phyloP scores from a whole-genome alignment of 768 basidiomycete genomes.

The Kwoniella dendrophila region DNA sequence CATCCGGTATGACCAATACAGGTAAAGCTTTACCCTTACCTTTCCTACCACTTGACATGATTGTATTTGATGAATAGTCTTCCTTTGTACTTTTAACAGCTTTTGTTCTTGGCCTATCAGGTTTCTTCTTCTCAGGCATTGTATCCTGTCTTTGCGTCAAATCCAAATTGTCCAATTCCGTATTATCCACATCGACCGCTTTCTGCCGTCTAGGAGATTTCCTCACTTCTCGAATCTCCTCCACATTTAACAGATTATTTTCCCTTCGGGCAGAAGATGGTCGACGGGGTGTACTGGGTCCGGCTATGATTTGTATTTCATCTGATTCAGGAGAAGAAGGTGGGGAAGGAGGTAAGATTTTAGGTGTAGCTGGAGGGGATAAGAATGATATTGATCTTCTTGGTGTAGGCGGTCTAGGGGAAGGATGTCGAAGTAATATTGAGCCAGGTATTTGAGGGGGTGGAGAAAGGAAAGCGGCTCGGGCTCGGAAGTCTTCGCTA shows the following conservation, averaged over 20 bases:
- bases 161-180: constrained; percentile 3
- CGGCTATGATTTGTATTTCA: background rate
- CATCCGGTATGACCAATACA: constrained; percentile 1
- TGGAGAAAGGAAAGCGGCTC: constrained; percentile 10
- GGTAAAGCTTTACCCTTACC: background rate
- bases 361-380: constrained; percentile 3
- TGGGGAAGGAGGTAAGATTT: constrained; percentile 9
- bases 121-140: background rate
- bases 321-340: constrained; percentile 13
- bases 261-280: background rate
- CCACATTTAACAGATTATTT: background rate
- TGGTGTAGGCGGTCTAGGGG: constrained; percentile 4
- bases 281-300: constrained; percentile 1
- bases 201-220: constrained; percentile 15
- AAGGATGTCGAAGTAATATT: constrained; percentile 13
- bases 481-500: background rate
- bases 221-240: constrained; percentile 3
- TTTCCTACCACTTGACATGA: background rate
- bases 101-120: background rate
- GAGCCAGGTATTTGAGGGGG: constrained; percentile 8
- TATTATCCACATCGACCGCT: background rate
- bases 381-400: constrained; percentile 8
- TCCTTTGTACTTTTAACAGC: background rate
- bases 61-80: background rate
- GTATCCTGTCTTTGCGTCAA: background rate